Evolutionary conservation across 2,329 filamentous ascomycete genomes (phyloP).

Genomic region (Fusarium cicatricum): DNA sequence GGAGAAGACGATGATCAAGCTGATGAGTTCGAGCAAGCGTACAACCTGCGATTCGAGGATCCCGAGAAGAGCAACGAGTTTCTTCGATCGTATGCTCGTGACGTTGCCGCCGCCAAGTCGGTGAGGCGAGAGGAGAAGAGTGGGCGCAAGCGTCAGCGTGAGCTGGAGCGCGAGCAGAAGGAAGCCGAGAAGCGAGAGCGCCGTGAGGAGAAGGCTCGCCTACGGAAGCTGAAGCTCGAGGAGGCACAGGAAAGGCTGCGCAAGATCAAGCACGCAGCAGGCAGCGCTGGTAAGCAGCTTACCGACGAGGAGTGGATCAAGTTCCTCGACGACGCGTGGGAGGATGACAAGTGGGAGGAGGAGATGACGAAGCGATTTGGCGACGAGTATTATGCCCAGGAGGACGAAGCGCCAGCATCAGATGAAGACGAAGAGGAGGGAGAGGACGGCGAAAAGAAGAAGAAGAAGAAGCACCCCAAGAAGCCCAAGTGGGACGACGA

Average conservation of each 20-base stretch:
- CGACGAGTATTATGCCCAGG: conserved; percentile 86
- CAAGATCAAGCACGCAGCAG: conserved; percentile 89
- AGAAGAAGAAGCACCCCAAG: conserved; percentile 57
- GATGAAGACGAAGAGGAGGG: conserved; percentile 72
- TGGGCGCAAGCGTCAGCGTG: conserved; percentile 78
- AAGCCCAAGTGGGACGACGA: conserved; percentile 90
- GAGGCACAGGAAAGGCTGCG: conserved; percentile 87
- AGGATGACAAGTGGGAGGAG: conserved; percentile 87
- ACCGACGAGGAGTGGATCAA: conserved; percentile 83
- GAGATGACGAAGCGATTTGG: conserved; percentile 91
- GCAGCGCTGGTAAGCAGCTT: conserved; percentile 71
- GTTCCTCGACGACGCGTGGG: conserved; percentile 88
- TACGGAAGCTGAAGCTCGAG: conserved; percentile 89
- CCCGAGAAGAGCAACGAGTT: conserved; percentile 88
- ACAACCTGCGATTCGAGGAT: conserved; percentile 96
- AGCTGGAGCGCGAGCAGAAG: conserved; percentile 78
- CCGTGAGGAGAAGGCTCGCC: conserved; percentile 80
- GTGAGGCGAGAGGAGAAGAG: conserved; percentile 86
- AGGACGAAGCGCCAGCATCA: conserved; percentile 71
- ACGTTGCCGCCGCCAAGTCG: conserved; percentile 80
- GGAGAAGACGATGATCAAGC: conserved; percentile 80
- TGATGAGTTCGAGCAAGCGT: conserved; percentile 89
- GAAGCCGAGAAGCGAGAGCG: conserved; percentile 80
- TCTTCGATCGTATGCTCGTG: conserved; percentile 87
- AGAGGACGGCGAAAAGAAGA: conserved; percentile 60